Evolutionary conservation across 805 yeast genomes (phyloP).

Genomic region (Naumovozyma castellii): DNA sequence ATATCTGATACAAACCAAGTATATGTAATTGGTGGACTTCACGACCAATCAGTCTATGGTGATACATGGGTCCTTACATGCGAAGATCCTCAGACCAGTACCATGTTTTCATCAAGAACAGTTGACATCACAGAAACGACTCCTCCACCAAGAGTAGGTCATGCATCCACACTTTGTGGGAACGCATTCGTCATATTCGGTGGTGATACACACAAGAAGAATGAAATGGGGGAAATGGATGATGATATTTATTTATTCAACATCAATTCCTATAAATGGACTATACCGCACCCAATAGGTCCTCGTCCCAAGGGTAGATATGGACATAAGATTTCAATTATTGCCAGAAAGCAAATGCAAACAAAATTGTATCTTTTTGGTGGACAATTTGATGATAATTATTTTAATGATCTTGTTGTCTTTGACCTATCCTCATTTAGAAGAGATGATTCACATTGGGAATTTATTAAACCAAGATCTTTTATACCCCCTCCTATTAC

Average conservation of each 20-base stretch:
- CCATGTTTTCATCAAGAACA: slow-evolving; percentile 37
- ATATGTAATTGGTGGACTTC: slow-evolving; percentile 88
- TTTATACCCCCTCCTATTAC: slow-evolving; percentile 64
- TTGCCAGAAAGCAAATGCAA: slow-evolving; percentile 50
- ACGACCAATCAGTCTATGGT: slow-evolving; percentile 86
- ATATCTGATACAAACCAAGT: slow-evolving; percentile 74
- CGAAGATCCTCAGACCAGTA: slow-evolving; percentile 27
- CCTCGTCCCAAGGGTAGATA: slow-evolving; percentile 83
- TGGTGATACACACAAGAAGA: slow-evolving; percentile 82
- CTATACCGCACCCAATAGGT: slow-evolving; percentile 65
- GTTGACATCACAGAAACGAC: slow-evolving; percentile 65
- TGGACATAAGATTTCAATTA: slow-evolving; percentile 83
- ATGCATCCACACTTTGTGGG: slow-evolving; percentile 83
- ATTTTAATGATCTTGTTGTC: slow-evolving; percentile 72
- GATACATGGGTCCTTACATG: slow-evolving; percentile 82
- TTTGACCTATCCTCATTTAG: slow-evolving; percentile 84
- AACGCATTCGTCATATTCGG: slow-evolving; percentile 93
- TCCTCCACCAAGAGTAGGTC: slow-evolving; percentile 96
- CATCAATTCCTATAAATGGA: slow-evolving; percentile 69
- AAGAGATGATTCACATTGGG: slow-evolving; percentile 80
- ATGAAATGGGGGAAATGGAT: slow-evolving; percentile 74
- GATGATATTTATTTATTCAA: slow-evolving; percentile 83
- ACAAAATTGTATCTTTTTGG: slow-evolving; percentile 75
- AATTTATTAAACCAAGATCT: slow-evolving; percentile 47
- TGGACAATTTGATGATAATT: slow-evolving; percentile 81